Evolutionary conservation across 163 green algal species (phyloP), one percentile per base, ranked within the genome.

Genomic region (Scenedesmus sp.): DNA sequence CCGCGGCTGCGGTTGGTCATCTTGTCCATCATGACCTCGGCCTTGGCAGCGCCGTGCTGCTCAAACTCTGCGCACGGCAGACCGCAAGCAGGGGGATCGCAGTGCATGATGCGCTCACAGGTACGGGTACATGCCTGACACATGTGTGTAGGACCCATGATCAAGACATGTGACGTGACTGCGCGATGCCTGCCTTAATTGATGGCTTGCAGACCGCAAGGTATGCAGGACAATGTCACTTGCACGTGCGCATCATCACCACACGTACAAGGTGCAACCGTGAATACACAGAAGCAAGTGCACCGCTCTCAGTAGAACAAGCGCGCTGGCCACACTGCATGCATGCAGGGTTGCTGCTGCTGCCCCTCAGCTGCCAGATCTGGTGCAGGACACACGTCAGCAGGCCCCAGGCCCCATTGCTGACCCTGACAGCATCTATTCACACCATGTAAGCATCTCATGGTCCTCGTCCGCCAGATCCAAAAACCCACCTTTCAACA

Each of bases 1-100:
- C 97, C 97, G 35, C 97, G 94, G 20, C 94, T 95, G 40, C 95
- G 93, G 40, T 91, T 44, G 0, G 95, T 98, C 42, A 96, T 90
- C 81, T 94, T 95, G 89, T 98, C 97, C 33, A 95, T 90, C 95
- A 98, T 97, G 3, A 98, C 94, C 35, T 92, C 88, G 4, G 81
- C 88, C 59, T 82, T 88, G 65, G 35, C 44, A 20, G 88, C 88
- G 51, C 88, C 88, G 35, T 80, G 51, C n/a, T 59, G 9, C 56
- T 87, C 46, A 79, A 92, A 92, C 81, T 88, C 88, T 92, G 81
- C 43, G 18, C 56, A 53, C 49, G 18, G 73, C n/a, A 82, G n/a
- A 82, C 35, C 0, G 26, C 44, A 91, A 91, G 80, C 81, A 90
- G n/a, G n/a, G n/a, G n/a, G n/a, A n/a, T n/a, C n/a, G 24, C 51